Evolutionary conservation across 1,139 yeast genomes (phyloP), one percentile per base, ranked within the genome.

Genomic region (Taphrina confusa): DNA sequence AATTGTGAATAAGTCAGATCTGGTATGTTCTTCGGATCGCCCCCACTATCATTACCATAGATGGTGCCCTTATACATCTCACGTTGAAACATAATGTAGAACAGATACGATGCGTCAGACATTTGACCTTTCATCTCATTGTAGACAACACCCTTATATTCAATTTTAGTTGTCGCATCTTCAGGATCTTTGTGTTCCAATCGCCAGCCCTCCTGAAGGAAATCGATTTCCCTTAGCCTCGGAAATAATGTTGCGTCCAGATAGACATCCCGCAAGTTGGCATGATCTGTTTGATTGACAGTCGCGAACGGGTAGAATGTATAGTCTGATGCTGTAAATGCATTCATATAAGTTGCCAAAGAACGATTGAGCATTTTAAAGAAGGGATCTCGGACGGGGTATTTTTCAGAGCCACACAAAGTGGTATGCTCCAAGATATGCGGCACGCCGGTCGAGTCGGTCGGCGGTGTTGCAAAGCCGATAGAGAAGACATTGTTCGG

Each of bases 111-210:
- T 0, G 96, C 82, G 70, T 89, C 92, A 0, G 96, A 62, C 69
- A 89, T 82, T 74, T 92, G 97, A 4, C 99, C 99, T 73, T 94
- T 92, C 99, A 92, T 92, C 74, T 92, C 99, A 70, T 92, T 92
- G 72, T 87, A 92, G 1, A 92, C 99, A 33, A 92, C 98, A 39
- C 99, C 99, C 73, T 92, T 92, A 71, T 88, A 89, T 6, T 76
- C 78, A 52, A 92, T 71, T 1, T 88, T 86, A 16, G 87, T 78
- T 0, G 68, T 64, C 6, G 76, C 74, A 69, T 91, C 91, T 12
- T 77, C 71, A 3, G 83, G 74, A 54, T 77, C 78, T 61, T 81
- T 81, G 67, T 88, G 83, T 71, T 92, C 99, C 49, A 94, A 75
- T 71, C 99, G 82, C 99, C 99, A 92, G 39, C 99, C 99, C 74